These are phyloP conservation scores for Fusarium stilboides DNA, from an alignment of 2,329 filamentous ascomycete species.

Conservation along the genomic window DNA sequence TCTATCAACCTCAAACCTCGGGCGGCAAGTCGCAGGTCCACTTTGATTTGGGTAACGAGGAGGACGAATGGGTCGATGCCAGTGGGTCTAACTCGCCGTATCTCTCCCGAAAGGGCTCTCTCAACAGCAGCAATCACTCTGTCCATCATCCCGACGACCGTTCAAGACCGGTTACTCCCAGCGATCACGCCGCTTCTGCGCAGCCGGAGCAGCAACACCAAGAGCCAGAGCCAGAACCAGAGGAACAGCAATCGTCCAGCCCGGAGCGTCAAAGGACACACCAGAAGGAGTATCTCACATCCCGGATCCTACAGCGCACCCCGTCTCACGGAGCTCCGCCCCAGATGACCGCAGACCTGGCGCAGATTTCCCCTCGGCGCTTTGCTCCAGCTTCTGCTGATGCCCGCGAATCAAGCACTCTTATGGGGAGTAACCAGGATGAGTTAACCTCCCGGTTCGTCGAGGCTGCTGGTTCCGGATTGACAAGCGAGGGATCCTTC, in stretches of 20 bases:
- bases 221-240: conserved; percentile 20
- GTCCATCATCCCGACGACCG: conserved; percentile 56
- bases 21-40: conserved; percentile 69
- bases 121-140: conserved; percentile 65
- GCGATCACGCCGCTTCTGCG: conserved; percentile 38
- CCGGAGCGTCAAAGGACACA: conserved; percentile 61
- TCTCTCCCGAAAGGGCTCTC: conserved; percentile 62
- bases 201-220: conserved; percentile 29
- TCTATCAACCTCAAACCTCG: conserved; percentile 60
- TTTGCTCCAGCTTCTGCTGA: conserved; percentile 54
- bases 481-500: conserved; percentile 68
- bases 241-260: conserved; percentile 42
- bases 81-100: conserved; percentile 75
- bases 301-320: conserved; percentile 75
- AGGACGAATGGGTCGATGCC: conserved; percentile 78
- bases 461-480: conserved; percentile 64
- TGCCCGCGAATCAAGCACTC: conserved; percentile 46
- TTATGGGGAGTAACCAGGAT: conserved; percentile 57
- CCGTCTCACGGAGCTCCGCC: conserved; percentile 74
- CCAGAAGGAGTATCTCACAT: conserved; percentile 77
- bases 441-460: conserved; percentile 74
- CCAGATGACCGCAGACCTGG: conserved; percentile 74
- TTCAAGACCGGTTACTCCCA: conserved; percentile 57
- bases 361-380: conserved; percentile 57
- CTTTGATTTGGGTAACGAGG: conserved; percentile 73